Percentiles rank a stretch among this genome's conserved stretches.
These are phyloP conservation scores for Spizellomyces punctatus DNA, from an alignment of 192 early-diverging fungal species.

Conservation along the genomic window DNA sequence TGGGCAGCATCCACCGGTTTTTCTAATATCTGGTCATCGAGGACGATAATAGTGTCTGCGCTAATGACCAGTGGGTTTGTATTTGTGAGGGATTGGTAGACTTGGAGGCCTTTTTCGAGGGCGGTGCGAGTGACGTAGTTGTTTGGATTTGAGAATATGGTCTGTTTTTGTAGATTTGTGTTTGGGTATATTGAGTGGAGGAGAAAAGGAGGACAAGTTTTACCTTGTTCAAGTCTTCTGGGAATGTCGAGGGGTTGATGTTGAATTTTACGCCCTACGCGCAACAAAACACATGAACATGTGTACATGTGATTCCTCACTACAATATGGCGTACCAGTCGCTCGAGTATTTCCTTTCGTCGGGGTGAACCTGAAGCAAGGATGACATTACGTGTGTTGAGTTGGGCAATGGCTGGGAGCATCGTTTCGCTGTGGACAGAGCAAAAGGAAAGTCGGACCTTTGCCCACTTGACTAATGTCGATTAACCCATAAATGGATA, in stretches of 20 bases:
- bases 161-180: too few relatives aligned
- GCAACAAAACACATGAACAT: not conserved
- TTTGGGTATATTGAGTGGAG: too few relatives aligned
- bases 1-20: constrained; percentile 68
- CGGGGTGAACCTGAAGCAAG: constrained; percentile 83
- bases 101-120: not conserved
- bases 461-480: too few relatives aligned
- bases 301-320: not conserved
- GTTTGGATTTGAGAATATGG: not conserved
- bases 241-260: constrained; percentile 71
- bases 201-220: too few relatives aligned
- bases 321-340: constrained; percentile 11
- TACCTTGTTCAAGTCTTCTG: constrained; percentile 79
- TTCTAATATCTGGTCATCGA: constrained; percentile 71
- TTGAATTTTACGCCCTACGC: constrained; percentile 60
- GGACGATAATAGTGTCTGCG: constrained; percentile 81
- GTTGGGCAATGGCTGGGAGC: constrained; percentile 11
- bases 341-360: constrained; percentile 71
- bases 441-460: not conserved
- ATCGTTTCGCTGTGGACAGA: too few relatives aligned
- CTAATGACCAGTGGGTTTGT: constrained; percentile 65
- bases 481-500: too few relatives aligned
- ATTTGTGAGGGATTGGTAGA: not conserved
- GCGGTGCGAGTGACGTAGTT: not conserved
- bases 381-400: constrained; percentile 33